Conservation (phyloP, 2,329 filamentous ascomycete species). For the Cyphellophora attinorum region DNA sequence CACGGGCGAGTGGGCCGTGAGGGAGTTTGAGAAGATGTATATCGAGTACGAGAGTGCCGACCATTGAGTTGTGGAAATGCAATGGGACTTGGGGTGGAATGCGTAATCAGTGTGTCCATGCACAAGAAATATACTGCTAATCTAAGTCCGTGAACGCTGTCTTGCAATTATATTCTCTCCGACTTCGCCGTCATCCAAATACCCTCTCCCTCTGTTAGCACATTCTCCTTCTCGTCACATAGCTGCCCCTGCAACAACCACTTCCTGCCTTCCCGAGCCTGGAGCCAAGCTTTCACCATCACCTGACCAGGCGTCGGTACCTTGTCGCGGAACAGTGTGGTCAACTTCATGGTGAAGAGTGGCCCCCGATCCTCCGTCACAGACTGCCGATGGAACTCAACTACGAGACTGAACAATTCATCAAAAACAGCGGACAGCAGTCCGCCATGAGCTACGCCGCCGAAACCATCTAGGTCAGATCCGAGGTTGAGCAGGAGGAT, state of each 20-base stretch:
- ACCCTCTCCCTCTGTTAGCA: neutral
- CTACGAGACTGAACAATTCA: neutral
- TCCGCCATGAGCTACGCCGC: neutral
- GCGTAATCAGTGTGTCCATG: no score
- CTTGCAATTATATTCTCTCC: slow-evolving; percentile 1
- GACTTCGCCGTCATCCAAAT: neutral
- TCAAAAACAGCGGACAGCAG: neutral
- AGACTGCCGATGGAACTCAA: neutral
- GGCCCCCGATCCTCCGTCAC: neutral
- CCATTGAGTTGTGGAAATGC: neutral
- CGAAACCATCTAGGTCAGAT: neutral
- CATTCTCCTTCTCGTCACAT: neutral
- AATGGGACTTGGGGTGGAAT: no score
- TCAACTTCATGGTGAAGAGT: neutral
- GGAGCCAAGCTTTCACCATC: neutral
- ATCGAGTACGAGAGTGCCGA: slow-evolving; percentile 1
- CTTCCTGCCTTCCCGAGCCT: neutral
- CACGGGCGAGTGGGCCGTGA: slow-evolving; percentile 17
- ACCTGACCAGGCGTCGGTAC: neutral
- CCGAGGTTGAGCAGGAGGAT: neutral
- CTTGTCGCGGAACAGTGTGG: neutral
- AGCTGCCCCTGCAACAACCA: neutral
- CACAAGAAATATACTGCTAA: no score
- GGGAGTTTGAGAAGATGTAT: slow-evolving; percentile 4
- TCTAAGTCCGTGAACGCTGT: no score